phyloP scores from a whole-genome alignment of 495 filamentous ascomycete genomes.

The Aspergillus steynii region DNA sequence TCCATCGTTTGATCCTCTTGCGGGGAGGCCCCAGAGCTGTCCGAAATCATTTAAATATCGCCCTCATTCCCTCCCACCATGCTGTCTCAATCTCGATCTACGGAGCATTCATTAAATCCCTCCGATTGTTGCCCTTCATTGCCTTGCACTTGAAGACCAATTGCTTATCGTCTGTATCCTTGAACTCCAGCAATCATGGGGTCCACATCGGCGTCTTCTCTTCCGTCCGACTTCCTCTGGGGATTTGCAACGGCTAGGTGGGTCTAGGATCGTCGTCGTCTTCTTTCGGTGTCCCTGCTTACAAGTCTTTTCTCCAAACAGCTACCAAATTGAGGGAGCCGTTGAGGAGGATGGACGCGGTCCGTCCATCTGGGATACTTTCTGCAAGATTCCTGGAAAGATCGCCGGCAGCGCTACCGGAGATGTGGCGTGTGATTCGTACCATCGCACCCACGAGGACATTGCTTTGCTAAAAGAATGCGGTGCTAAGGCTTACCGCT shows the following conservation, averaged over 20 bases:
- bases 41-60: slow-evolving; percentile 11
- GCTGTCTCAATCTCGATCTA: background rate
- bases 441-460: slow-evolving; percentile 70
- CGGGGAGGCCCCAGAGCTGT: background rate
- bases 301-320: slow-evolving; percentile 24
- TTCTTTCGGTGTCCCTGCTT: background rate
- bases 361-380: slow-evolving; percentile 77
- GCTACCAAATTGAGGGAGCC: slow-evolving; percentile 78
- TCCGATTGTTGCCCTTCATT: slow-evolving; percentile 57
- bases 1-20: slow-evolving; percentile 1
- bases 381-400: slow-evolving; percentile 71
- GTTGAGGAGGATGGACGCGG: slow-evolving; percentile 66
- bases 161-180: slow-evolving; percentile 5
- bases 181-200: slow-evolving; percentile 27
- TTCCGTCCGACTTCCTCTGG: slow-evolving; percentile 78
- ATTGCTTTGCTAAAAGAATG: slow-evolving; percentile 69
- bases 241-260: slow-evolving; percentile 79
- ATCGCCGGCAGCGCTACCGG: slow-evolving; percentile 70
- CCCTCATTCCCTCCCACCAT: background rate
- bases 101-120: background rate
- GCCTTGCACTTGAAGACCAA: slow-evolving; percentile 40
- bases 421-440: slow-evolving; percentile 73
- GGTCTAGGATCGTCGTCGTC: slow-evolving; percentile 24
- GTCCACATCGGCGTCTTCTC: slow-evolving; percentile 36
- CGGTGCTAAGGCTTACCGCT: slow-evolving; percentile 67